These are phyloP conservation scores for Cymbopogon flexuosus DNA, from an alignment of 202 grass and related monocot genomes.

Conservation along the genomic window DNA sequence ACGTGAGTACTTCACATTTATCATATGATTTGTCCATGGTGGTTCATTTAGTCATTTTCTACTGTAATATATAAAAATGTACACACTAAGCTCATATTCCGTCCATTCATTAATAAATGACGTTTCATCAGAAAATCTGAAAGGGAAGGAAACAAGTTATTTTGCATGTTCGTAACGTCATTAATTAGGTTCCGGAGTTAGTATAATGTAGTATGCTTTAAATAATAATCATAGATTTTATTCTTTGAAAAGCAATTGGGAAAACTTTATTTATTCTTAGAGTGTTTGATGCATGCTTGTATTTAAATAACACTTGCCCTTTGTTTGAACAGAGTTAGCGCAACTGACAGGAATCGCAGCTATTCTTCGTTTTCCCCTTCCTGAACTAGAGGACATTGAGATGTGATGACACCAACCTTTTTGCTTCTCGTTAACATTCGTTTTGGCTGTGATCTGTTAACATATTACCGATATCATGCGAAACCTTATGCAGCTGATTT, in stretches of 20 bases:
- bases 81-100: not conserved
- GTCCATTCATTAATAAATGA: no score
- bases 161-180: not conserved
- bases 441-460: not conserved
- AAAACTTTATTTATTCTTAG: not conserved
- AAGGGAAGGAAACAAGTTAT: not conserved
- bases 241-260: not conserved
- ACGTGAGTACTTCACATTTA: slow-evolving; percentile 47
- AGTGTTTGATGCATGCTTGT: not conserved
- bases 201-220: not conserved
- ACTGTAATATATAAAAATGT: not conserved
- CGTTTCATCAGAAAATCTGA: not conserved
- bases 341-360: slow-evolving; percentile 90
- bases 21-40: not conserved
- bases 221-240: not conserved
- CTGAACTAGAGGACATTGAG: slow-evolving; percentile 86
- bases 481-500: slow-evolving; percentile 9
- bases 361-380: slow-evolving; percentile 79
- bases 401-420: slow-evolving; percentile 47
- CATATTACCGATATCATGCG: slow-evolving; percentile 18
- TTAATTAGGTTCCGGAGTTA: not conserved
- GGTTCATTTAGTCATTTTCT: not conserved
- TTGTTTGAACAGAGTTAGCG: slow-evolving; percentile 57
- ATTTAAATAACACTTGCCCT: slow-evolving; percentile 18
- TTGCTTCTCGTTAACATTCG: not conserved